Base-by-base conservation (phyloP, 805 yeast species). In the Metschnikowia kofuensis region DNA sequence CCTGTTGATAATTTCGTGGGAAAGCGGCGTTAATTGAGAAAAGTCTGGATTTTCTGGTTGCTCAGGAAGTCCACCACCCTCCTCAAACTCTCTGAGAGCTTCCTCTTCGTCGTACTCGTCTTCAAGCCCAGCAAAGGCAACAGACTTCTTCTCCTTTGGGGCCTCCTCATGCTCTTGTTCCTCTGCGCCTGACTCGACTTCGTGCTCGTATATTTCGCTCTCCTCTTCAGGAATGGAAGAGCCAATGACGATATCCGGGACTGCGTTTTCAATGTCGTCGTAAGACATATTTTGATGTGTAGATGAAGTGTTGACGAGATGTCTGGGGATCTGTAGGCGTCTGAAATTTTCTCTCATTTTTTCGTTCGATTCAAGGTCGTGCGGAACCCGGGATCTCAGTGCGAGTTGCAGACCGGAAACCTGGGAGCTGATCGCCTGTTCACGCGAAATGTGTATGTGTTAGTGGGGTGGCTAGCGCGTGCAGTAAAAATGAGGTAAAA, bases 41-140 rank as follows among this genome's bases (percentile, higher is more conserved):
- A 92, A 86, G 66, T 91, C 97, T 50, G 96, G 96, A 71, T 88
- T 76, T 36, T 79, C 85, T 49, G 97, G 96, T 73, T 94, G 99
- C 68, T 87, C 96, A 47, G 99, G 99, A 51, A 94, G 80, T 45
- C 99, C 99, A 51, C 98, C 98, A 68, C 98, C 97, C 70, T 89
- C 98, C 77, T 89, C 95, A 61, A 94, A 91, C 68, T 92, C 97
- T 64, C 83, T 78, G 62, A 78, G 77, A 62, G 89, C 84, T 52
- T 78, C 80, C 68, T 87, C 96, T 64, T 85, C 96, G 42, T 78
- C 86, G 52, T 78, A 81, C 55, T 82, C 88, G 49, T 75, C 83
- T 44, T 84, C 89, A 31, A 84, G 67, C 31, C 79, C 84, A 35
- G 90, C 90, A 67, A 91, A 91, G 6, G 94, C 80, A 42, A 92